Base-by-base conservation (phyloP, 352 stramenopile genomes). In the Blastocystis sp. region DNA sequence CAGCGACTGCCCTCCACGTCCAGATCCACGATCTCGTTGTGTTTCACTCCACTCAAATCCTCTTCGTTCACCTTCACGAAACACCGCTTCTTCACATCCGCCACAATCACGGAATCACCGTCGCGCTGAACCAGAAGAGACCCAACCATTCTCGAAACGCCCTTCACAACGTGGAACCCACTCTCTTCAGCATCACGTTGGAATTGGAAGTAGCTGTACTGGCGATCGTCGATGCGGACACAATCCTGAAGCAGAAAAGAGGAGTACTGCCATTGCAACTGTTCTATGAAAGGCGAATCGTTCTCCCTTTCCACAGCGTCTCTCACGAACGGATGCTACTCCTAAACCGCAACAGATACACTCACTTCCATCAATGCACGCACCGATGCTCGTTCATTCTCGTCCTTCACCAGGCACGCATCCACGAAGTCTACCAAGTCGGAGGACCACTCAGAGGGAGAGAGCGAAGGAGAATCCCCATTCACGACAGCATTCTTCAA, bases 1-100 rank as follows among this genome's bases (percentile, higher is more conserved):
- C 62, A 69, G 13, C 62, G 62, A 19, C 13, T 16, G 29, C 62
- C 62, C 19, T 35, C 21, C 13, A 19, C 29, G 35, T 69, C 62
- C 12, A 69, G 62, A 33, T 69, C 62, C 12, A 69, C 12, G 35
- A 69, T 69, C 62, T n/a, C n/a, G n/a, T n/a, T n/a, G n/a, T n/a
- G n/a, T n/a, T n/a, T n/a, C n/a, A n/a, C n/a, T n/a, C n/a, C n/a
- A n/a, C n/a, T n/a, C n/a, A n/a, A n/a, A n/a, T n/a, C n/a, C n/a
- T n/a, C n/a, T n/a, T n/a, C n/a, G n/a, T n/a, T n/a, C n/a, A n/a
- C n/a, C n/a, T n/a, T n/a, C n/a, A n/a, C n/a, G n/a, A n/a, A n/a
- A n/a, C n/a, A n/a, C n/a, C n/a, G n/a, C n/a, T n/a, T n/a, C n/a
- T n/a, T n/a, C n/a, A n/a, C n/a, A n/a, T n/a, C n/a, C n/a, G n/a